Evolutionary conservation across 306 rosid genomes (phyloP).

Genomic region (Casuarina cunninghamiana): DNA sequence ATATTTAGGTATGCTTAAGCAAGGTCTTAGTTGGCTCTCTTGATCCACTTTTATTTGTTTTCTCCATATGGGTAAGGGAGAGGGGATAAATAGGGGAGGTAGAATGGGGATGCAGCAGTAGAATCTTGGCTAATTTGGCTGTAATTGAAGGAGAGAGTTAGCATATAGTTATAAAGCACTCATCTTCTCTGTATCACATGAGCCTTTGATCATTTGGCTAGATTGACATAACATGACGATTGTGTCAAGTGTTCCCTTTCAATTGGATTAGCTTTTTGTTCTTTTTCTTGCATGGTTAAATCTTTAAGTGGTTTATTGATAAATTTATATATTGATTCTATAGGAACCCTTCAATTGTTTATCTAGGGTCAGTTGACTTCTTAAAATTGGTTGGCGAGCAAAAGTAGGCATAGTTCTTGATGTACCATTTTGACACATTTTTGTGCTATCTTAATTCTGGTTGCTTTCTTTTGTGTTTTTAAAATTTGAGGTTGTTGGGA

Average conservation of each 20-base stretch:
- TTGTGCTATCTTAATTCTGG: slow-evolving; percentile 14
- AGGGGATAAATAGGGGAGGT: neutral
- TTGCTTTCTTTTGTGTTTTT: slow-evolving; percentile 23
- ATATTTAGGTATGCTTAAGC: neutral
- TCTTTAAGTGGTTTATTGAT: neutral
- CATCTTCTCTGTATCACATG: neutral
- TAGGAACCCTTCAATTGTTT: neutral
- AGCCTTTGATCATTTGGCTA: neutral
- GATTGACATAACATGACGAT: neutral
- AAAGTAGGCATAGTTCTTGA: neutral
- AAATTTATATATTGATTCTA: neutral
- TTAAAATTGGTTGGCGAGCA: neutral
- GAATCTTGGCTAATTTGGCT: neutral
- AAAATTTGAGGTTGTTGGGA: slow-evolving; percentile 20
- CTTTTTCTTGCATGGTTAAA: neutral
- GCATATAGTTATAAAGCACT: neutral
- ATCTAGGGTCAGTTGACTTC: neutral
- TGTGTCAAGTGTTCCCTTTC: neutral
- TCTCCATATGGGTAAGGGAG: neutral
- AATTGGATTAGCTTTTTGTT: neutral
- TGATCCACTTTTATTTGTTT: neutral
- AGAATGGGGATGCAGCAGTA: neutral
- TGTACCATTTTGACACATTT: neutral
- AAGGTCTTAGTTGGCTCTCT: neutral
- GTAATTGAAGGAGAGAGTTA: neutral